These are phyloP conservation scores for Phytopythium mirpurense DNA, from an alignment of 352 stramenopile genomes.

Conservation along the genomic window DNA sequence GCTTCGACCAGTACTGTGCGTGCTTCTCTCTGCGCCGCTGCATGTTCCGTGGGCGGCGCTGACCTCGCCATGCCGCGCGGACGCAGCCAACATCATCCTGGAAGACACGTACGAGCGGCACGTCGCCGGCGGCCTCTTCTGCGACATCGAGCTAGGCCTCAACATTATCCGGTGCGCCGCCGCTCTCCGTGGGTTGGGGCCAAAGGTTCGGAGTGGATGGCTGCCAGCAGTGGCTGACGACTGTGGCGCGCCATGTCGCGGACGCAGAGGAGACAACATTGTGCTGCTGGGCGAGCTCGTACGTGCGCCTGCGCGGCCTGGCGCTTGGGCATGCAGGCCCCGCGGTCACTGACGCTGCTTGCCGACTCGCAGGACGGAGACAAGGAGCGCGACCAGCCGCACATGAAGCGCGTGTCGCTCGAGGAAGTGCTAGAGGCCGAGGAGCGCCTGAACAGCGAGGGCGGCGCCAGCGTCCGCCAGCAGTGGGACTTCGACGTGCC, in stretches of 20 bases:
- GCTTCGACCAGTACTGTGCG: conserved; percentile 86
- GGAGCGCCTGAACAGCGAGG: conserved; percentile 59
- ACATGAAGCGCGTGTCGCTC: conserved; percentile 75
- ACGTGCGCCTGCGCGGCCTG: no score
- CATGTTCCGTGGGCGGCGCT: neutral
- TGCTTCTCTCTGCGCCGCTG: neutral
- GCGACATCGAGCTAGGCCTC: conserved; percentile 94
- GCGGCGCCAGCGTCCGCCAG: conserved; percentile 63
- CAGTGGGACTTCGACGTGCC: conserved; percentile 81
- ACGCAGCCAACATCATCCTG: conserved; percentile 93
- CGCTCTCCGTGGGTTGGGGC: neutral
- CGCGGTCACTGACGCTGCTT: neutral
- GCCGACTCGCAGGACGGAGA: conserved; percentile 45
- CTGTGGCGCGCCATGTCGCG: neutral
- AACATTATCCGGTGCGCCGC: conserved; percentile 90
- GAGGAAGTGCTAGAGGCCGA: conserved; percentile 82
- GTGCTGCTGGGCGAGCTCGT: conserved; percentile 83
- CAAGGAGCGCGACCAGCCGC: conserved; percentile 77
- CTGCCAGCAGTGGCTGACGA: neutral
- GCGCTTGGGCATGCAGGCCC: no score
- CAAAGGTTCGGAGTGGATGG: neutral
- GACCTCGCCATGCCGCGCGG: neutral
- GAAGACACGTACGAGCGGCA: conserved; percentile 93
- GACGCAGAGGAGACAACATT: conserved; percentile 76
- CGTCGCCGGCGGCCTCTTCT: conserved; percentile 86